A percentile compares a stretch with the other conserved stretches of the same genome.
Conservation (phyloP, 2,329 filamentous ascomycete species). For the Microdochium paspali region DNA sequence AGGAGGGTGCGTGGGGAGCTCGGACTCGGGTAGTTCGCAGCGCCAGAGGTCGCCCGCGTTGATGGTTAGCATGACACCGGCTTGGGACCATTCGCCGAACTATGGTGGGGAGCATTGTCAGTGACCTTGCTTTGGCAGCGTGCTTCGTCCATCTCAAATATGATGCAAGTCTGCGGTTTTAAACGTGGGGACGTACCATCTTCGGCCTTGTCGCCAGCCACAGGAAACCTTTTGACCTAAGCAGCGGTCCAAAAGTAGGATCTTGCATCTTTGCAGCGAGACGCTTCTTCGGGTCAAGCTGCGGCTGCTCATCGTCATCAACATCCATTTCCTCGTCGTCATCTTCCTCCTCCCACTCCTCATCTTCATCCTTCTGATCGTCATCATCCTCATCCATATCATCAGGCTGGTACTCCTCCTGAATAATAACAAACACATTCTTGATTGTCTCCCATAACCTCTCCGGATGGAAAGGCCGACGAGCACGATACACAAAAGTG, state of each 20-base stretch:
- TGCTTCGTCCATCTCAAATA: no score
- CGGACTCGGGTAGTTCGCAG: conserved; percentile 43
- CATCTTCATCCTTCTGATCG: conserved; percentile 17
- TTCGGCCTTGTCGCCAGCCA: conserved; percentile 49
- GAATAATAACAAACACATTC: conserved; percentile 38
- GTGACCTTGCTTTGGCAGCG: no score
- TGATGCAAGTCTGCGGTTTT: no score
- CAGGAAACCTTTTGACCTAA: conserved; percentile 55
- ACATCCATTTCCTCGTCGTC: conserved; percentile 13
- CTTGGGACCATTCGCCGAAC: conserved; percentile 53
- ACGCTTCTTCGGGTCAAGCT: conserved; percentile 20
- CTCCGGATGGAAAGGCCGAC: conserved; percentile 42
- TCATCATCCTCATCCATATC: conserved; percentile 19
- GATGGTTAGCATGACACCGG: conserved; percentile 54
- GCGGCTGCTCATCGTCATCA: conserved; percentile 13
- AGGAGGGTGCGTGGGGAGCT: conserved; percentile 37
- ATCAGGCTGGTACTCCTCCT: conserved; percentile 30
- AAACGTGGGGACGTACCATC: no score
- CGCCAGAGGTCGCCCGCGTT: conserved; percentile 49
- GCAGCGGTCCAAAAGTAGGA: conserved; percentile 41
- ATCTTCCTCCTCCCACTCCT: conserved; percentile 13
- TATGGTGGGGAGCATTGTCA: conserved; percentile 10
- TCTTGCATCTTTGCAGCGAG: conserved; percentile 46
- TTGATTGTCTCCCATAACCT: conserved; percentile 34
- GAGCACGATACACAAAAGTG: conserved; percentile 59